Conservation (phyloP, 2,329 filamentous ascomycete genomes). For the Cladosporium colombiae region DNA sequence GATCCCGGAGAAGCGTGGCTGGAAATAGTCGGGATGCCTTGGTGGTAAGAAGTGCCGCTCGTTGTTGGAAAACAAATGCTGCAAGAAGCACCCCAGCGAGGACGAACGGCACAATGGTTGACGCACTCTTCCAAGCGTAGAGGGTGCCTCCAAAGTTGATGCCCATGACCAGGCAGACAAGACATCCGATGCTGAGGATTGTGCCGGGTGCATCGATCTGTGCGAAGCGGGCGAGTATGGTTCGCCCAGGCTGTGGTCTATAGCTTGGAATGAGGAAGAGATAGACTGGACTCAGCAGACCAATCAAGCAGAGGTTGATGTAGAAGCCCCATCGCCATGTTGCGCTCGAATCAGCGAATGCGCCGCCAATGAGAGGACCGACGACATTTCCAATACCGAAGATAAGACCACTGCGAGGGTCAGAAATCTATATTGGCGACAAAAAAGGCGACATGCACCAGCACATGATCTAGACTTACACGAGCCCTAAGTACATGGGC, state of each 20-base stretch:
- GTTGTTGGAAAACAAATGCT: slow-evolving; percentile 51
- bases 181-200: slow-evolving; percentile 37
- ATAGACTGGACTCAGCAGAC: slow-evolving; percentile 45
- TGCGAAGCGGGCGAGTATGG: not conserved
- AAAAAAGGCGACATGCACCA: slow-evolving; percentile 27
- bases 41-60: slow-evolving; percentile 34
- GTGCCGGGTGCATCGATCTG: not conserved
- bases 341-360: slow-evolving; percentile 18
- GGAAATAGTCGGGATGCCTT: slow-evolving; percentile 56
- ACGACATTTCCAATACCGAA: slow-evolving; percentile 27
- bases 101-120: slow-evolving; percentile 51
- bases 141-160: slow-evolving; percentile 54
- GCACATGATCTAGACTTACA: slow-evolving; percentile 21
- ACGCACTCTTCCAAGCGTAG: slow-evolving; percentile 50
- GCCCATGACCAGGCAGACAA: slow-evolving; percentile 48
- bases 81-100: slow-evolving; percentile 48
- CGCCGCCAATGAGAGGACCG: slow-evolving; percentile 21
- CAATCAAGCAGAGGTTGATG: slow-evolving; percentile 40
- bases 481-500: slow-evolving; percentile 27
- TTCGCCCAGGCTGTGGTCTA: slow-evolving; percentile 20
- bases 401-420: slow-evolving; percentile 38
- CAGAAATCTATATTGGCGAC: slow-evolving; percentile 25
- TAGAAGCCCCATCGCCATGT: slow-evolving; percentile 28
- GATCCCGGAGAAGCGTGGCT: slow-evolving; percentile 45
- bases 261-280: slow-evolving; percentile 46